Evolutionary conservation across 2,329 filamentous ascomycete species (phyloP).

Genomic region (Verticillium isaacii): DNA sequence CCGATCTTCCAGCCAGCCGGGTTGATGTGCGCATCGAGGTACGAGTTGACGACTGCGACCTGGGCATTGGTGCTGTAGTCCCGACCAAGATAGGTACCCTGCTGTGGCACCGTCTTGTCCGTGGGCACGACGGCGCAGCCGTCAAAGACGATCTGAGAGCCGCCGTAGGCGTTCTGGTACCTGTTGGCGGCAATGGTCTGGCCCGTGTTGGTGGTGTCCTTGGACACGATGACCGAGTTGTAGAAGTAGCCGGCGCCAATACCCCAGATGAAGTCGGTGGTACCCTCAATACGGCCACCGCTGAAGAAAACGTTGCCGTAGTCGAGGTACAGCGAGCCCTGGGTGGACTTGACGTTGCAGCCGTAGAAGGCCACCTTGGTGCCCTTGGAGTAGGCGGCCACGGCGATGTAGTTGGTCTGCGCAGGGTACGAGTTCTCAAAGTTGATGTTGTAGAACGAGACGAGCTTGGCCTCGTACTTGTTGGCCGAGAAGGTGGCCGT

Average conservation of each 20-base stretch:
- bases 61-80: conserved; percentile 19
- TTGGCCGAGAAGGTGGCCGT: conserved; percentile 20
- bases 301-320: conserved; percentile 8
- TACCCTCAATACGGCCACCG: conserved; percentile 5
- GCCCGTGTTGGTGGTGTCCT: conserved; percentile 13
- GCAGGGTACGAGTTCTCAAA: conserved; percentile 15
- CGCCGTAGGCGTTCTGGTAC: conserved; percentile 18
- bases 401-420: conserved; percentile 15
- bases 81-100: conserved; percentile 20
- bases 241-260: conserved; percentile 37
- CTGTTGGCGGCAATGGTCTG: conserved; percentile 21
- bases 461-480: conserved; percentile 21
- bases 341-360: conserved; percentile 9
- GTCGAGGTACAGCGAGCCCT: conserved; percentile 8
- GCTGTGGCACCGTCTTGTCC: conserved; percentile 12
- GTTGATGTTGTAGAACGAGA: conserved; percentile 24
- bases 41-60: conserved; percentile 23
- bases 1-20: conserved; percentile 20
- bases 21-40: conserved; percentile 20
- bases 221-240: conserved; percentile 18
- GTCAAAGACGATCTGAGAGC: conserved; percentile 13
- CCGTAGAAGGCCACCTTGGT: conserved; percentile 21
- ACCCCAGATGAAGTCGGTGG: conserved; percentile 25
- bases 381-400: conserved; percentile 19
- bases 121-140: conserved; percentile 10